Evolutionary conservation across 148 eudicot genomes (phyloP), one percentile per base, ranked within the genome.

Genomic region (Vaccinium vitisidaea): DNA sequence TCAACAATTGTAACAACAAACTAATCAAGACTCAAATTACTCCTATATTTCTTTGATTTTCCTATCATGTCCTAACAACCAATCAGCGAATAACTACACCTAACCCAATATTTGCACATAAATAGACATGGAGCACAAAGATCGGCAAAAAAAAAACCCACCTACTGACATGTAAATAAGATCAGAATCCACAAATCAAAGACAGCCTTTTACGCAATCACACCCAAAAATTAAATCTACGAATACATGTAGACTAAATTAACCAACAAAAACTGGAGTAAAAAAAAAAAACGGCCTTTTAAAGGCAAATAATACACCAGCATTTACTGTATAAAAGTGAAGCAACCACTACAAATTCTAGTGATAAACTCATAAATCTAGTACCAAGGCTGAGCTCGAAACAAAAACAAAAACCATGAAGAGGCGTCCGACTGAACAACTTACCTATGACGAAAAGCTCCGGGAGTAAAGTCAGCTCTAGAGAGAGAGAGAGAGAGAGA

Each of bases 271-370:
- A 48, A 43, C 23, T 12, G 30, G 6, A 63, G 5, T 32, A 5
- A 8, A 25, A 21, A 7, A 63, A 43, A 43, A 59, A 21, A 39
- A 65, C 5, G 13, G 1, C 8, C 12, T 11, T 27, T 27, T 4
- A 16, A 27, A 36, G 39, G 39, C 39, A 25, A 69, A 11, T 69
- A 12, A 69, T 1, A 25, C 74, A 30, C 74, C 74, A 69, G 39
- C 8, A 69, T 12, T 12, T 11, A 27, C 46, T 50, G n/a, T 8
- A 8, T 36, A 32, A 36, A 63, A 65, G 53, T 54, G 32, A 18
- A 83, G 52, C 67, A 82, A 19, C 18, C 21, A 36, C 32, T 73
- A 54, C 65, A 73, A 52, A 88, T 81, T 78, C 80, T 25, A 67
- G 13, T 11, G 73, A 67, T 14, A 25, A 25, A 5, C 32, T 1